Percentiles rank a stretch among this genome's conserved stretches.
phyloP scores from a whole-genome alignment of 2,329 filamentous ascomycete genomes.

The Zymoseptoria brevis region DNA sequence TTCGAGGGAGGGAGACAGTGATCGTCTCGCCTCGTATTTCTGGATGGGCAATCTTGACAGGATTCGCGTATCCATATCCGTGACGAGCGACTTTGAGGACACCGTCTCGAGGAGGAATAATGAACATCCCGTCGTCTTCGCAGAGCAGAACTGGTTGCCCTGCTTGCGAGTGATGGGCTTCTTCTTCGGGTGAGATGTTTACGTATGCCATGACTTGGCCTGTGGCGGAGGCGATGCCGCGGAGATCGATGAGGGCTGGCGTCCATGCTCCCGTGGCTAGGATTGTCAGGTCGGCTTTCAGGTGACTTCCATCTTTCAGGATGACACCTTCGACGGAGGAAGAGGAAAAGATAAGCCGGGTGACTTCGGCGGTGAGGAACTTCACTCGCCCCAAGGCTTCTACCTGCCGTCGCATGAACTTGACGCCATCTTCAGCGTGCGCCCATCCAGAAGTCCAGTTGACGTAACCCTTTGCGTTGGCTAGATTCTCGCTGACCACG shows the following conservation, averaged over 20 bases:
- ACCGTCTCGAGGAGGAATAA: conserved; percentile 55
- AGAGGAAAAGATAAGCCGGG: conserved; percentile 34
- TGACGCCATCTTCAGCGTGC: conserved; percentile 64
- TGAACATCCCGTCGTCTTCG: conserved; percentile 62
- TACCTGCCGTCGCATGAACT: conserved; percentile 49
- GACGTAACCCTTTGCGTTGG: conserved; percentile 61
- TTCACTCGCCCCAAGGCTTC: conserved; percentile 46
- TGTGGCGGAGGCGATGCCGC: conserved; percentile 68
- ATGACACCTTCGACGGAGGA: conserved; percentile 49
- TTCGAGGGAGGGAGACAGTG: conserved; percentile 43
- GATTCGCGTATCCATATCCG: conserved; percentile 43
- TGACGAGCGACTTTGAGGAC: conserved; percentile 45
- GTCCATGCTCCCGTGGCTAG: conserved; percentile 87
- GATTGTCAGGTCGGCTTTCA: conserved; percentile 64
- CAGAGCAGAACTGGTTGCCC: conserved; percentile 67
- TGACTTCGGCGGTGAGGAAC: conserved; percentile 44
- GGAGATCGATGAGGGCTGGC: conserved; percentile 65
- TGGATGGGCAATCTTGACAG: conserved; percentile 39
- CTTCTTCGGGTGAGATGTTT: conserved; percentile 63
- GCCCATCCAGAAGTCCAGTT: conserved; percentile 74
- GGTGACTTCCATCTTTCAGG: conserved; percentile 41
- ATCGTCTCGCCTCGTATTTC: conserved; percentile 34
- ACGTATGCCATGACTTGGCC: conserved; percentile 77
- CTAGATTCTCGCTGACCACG: conserved; percentile 31
- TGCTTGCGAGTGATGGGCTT: conserved; percentile 46